A percentile compares a stretch with the other conserved stretches of the same genome.
These are phyloP conservation scores for Euphrasia confusa DNA, from an alignment of 257 asterid species.

Conservation along the genomic window DNA sequence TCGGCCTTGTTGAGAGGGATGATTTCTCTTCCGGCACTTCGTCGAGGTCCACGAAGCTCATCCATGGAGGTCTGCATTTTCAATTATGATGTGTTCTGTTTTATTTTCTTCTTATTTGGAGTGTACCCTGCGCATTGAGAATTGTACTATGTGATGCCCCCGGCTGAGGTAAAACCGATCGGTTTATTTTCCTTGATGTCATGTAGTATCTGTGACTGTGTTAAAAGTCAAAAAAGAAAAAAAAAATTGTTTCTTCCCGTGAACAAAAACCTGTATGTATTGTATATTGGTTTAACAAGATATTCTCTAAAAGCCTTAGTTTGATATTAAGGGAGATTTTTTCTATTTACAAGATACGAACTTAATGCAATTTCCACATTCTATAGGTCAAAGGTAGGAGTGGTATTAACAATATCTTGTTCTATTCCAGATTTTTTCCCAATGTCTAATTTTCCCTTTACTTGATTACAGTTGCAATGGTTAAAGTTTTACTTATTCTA, in stretches of 20 bases:
- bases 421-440: neutral
- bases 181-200: conserved; percentile 21
- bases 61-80: conserved; percentile 82
- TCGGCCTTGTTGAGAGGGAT: conserved; percentile 92
- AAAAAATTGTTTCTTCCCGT: conserved; percentile 29
- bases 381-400: neutral
- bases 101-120: conserved; percentile 19
- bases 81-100: conserved; percentile 12
- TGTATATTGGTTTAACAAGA: neutral
- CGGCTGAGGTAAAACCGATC: conserved; percentile 22
- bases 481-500: conserved; percentile 7
- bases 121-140: conserved; percentile 30
- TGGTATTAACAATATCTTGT: neutral
- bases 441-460: conserved; percentile 14
- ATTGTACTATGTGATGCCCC: conserved; percentile 24
- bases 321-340: conserved; percentile 9
- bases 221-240: conserved; percentile 18
- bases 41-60: conserved; percentile 91
- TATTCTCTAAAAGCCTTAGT: conserved; percentile 2
- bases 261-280: conserved; percentile 15
- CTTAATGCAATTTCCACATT: conserved; percentile 14
- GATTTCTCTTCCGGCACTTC: conserved; percentile 95
- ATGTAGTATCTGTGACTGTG: conserved; percentile 29
- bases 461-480: conserved; percentile 1
- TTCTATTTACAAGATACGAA: conserved; percentile 6